These are phyloP conservation scores for Lactifluus piperatus DNA, from an alignment of 768 basidiomycete species.

Conservation along the genomic window DNA sequence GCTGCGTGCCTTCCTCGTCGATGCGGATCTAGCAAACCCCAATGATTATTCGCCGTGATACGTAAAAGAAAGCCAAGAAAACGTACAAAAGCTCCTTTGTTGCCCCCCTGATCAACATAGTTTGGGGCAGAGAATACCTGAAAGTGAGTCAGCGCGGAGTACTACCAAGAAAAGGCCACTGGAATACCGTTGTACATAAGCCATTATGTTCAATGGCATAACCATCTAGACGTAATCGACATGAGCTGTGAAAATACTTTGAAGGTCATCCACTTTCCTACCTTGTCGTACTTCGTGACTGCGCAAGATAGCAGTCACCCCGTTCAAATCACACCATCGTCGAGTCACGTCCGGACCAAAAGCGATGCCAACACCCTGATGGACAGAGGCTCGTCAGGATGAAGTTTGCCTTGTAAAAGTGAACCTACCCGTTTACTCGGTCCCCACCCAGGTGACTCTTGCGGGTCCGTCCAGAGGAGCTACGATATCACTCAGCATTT, in stretches of 20 bases:
- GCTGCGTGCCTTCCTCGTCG: constrained; percentile 60
- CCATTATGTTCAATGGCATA: constrained; percentile 95
- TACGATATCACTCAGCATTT: constrained; percentile 27
- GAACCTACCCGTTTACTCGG: constrained; percentile 87
- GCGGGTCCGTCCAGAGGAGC: constrained; percentile 96
- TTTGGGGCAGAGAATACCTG: constrained; percentile 94
- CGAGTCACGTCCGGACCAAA: constrained; percentile 95
- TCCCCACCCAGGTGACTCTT: constrained; percentile 78
- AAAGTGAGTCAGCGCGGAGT: constrained; percentile 1
- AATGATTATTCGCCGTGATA: neutral
- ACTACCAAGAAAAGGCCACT: constrained; percentile 3
- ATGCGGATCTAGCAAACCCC: constrained; percentile 57
- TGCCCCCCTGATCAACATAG: constrained; percentile 85
- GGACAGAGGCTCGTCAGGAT: constrained; percentile 16
- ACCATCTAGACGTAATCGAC: constrained; percentile 46
- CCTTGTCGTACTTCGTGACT: constrained; percentile 96
- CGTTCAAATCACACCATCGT: constrained; percentile 81
- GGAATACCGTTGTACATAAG: constrained; percentile 67
- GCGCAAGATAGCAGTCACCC: constrained; percentile 81
- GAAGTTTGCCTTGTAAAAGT: constrained; percentile 5
- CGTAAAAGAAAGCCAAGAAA: neutral
- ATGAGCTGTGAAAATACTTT: neutral
- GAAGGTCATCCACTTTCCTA: constrained; percentile 26
- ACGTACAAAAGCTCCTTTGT: constrained; percentile 86
- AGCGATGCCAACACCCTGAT: constrained; percentile 85